Evolutionary conservation across 345 rosid genomes (phyloP).

Genomic region (Luvunga scandens): DNA sequence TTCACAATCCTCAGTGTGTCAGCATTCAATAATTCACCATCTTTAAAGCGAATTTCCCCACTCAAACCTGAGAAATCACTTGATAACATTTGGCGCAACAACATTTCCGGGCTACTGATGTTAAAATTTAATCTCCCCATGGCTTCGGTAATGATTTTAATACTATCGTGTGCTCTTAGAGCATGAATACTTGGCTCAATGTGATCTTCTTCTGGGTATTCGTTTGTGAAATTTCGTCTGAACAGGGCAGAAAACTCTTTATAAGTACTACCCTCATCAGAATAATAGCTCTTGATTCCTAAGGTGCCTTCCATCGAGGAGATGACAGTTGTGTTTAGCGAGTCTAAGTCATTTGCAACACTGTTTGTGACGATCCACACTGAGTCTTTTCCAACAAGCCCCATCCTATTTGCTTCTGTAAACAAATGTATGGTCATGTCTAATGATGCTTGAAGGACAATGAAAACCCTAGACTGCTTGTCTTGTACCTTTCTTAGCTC

Average conservation of each 20-base stretch:
- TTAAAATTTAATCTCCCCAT: not conserved
- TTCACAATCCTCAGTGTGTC: conserved; percentile 21
- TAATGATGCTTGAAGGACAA: conserved; percentile 35
- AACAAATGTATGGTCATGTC: conserved; percentile 25
- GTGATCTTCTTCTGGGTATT: conserved; percentile 19
- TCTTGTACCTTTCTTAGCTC: conserved; percentile 16
- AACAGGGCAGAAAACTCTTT: conserved; percentile 20
- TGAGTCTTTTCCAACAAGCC: conserved; percentile 26
- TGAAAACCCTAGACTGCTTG: conserved; percentile 30
- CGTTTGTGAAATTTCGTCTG: not conserved
- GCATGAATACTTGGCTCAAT: conserved; percentile 27
- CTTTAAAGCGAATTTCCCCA: conserved; percentile 23
- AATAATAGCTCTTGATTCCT: conserved; percentile 27
- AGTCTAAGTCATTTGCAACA: conserved; percentile 22
- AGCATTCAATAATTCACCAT: conserved; percentile 13
- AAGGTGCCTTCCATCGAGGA: conserved; percentile 38
- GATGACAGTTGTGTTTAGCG: conserved; percentile 18
- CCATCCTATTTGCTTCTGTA: conserved; percentile 30
- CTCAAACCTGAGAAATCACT: conserved; percentile 33
- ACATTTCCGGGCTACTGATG: not conserved
- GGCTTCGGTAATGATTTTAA: conserved; percentile 9
- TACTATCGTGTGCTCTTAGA: conserved; percentile 33
- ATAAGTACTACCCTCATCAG: not conserved
- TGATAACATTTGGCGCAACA: conserved; percentile 13
- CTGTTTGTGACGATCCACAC: conserved; percentile 35